These are phyloP conservation scores for Pugionium cornutum DNA, from an alignment of 345 rosid genomes.

Conservation along the genomic window DNA sequence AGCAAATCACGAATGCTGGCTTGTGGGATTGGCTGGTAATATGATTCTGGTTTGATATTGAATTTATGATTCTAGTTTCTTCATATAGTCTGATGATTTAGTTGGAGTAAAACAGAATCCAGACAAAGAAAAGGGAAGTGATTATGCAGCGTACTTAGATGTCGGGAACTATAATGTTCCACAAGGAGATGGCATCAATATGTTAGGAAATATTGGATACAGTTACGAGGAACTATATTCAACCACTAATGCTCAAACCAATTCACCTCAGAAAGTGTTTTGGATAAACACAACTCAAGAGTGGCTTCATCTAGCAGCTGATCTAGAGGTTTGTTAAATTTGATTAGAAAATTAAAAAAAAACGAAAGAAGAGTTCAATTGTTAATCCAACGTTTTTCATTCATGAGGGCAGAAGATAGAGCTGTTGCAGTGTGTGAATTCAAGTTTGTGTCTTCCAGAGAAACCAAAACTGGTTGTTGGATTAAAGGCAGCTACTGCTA, in stretches of 20 bases:
- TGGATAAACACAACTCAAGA: slow-evolving; percentile 47
- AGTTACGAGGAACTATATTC: slow-evolving; percentile 45
- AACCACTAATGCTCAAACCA: slow-evolving; percentile 25
- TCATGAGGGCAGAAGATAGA: slow-evolving; percentile 42
- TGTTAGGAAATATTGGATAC: slow-evolving; percentile 46
- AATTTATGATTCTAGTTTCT: no score
- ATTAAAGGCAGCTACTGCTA: slow-evolving; percentile 47
- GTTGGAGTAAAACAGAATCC: slow-evolving; percentile 41
- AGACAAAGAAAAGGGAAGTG: slow-evolving; percentile 27
- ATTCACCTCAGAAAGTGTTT: slow-evolving; percentile 31
- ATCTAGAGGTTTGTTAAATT: slow-evolving; percentile 42
- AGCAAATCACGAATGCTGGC: slow-evolving; percentile 50
- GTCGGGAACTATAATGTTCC: slow-evolving; percentile 46
- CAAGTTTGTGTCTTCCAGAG: slow-evolving; percentile 49
- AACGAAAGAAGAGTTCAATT: not conserved
- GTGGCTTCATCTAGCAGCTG: slow-evolving; percentile 54
- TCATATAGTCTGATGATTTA: not conserved
- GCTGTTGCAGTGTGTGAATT: slow-evolving; percentile 48
- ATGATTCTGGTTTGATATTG: not conserved
- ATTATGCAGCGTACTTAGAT: slow-evolving; percentile 39
- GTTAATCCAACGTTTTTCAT: not conserved
- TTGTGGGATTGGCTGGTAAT: slow-evolving; percentile 61
- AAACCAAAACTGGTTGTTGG: slow-evolving; percentile 54
- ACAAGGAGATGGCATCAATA: slow-evolving; percentile 37
- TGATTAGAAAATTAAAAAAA: not conserved